Evolutionary conservation across 768 basidiomycete genomes (phyloP), one percentile per base, ranked within the genome.

Genomic region (Lactarius trivialis): DNA sequence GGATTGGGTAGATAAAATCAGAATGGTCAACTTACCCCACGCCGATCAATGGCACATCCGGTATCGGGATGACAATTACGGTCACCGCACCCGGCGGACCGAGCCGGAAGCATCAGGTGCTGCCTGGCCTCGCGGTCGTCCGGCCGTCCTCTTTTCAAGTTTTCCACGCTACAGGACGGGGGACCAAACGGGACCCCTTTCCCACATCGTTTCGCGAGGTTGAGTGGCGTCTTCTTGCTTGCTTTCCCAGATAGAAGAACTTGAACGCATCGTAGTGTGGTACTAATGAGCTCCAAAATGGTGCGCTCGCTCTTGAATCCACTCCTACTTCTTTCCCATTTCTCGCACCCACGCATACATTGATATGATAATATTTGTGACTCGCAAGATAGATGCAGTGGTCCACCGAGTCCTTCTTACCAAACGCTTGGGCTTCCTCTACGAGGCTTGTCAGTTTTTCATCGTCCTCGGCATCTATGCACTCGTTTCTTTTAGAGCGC

Each of bases 381-480:
- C 4, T n/a, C 1, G 14, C 15, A 30, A 30, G 19, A 54, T n/a
- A n/a, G 11, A 63, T 63, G 61, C 24, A 12, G 30, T 63, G 15
- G n/a, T 49, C 45, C 43, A 12, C n/a, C n/a, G n/a, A 24, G 45
- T 48, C 2, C 45, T 24, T 12, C 24, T 48, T 48, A n/a, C n/a
- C n/a, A n/a, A n/a, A n/a, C n/a, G n/a, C n/a, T 48, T 48, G 28
- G 15, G 51, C 28, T 50, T 70, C 6, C 61, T 77, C 50, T 8
- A 62, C 19, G 69, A 67, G 26, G 71, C 75, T n/a, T 48, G 74
- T 61, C 64, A 60, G 24, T 62, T 71, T 51, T 68, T 76, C 36
- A 53, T 74, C 26, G 71, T 76, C 55, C n/a, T n/a, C n/a, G 78
- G 71, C 21, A 54, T 83, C 41, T 91, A 91, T 72, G 72, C 77